phyloP scores from a whole-genome alignment of 2,329 filamentous ascomycete genomes.

The Scytalidium sp. region DNA sequence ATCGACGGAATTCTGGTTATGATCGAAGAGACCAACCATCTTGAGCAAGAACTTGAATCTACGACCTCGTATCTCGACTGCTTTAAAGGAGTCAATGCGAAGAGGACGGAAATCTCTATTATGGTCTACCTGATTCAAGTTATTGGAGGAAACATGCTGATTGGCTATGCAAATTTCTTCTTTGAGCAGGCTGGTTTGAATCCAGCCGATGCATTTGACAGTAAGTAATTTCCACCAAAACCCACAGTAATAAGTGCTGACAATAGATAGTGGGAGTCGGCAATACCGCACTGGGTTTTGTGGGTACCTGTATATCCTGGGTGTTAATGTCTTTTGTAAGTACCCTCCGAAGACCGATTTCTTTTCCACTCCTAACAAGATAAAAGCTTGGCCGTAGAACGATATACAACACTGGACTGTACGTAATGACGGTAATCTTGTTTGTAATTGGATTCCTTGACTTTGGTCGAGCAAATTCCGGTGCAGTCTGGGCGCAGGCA shows the following conservation, averaged over 20 bases:
- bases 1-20: constrained; percentile 44
- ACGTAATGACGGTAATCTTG: constrained; percentile 41
- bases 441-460: constrained; percentile 40
- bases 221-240: constrained; percentile 45
- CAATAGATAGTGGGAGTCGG: constrained; percentile 42
- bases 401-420: constrained; percentile 44
- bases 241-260: constrained; percentile 33
- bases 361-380: constrained; percentile 19
- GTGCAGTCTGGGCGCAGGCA: constrained; percentile 30
- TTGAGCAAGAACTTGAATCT: constrained; percentile 42
- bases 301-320: constrained; percentile 48
- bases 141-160: constrained; percentile 29
- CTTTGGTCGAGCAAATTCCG: constrained; percentile 13
- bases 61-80: constrained; percentile 47
- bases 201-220: constrained; percentile 55
- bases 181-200: constrained; percentile 47
- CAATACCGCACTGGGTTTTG: constrained; percentile 46
- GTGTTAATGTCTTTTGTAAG: constrained; percentile 47
- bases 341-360: constrained; percentile 36
- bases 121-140: constrained; percentile 42
- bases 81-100: constrained; percentile 48
- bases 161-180: constrained; percentile 46
- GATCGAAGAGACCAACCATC: constrained; percentile 52
- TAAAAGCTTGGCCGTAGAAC: constrained; percentile 43
- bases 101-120: constrained; percentile 49